Evolutionary conservation across 148 eudicot genomes (phyloP), one percentile per base, ranked within the genome.

Genomic region (Silene uniflora): DNA sequence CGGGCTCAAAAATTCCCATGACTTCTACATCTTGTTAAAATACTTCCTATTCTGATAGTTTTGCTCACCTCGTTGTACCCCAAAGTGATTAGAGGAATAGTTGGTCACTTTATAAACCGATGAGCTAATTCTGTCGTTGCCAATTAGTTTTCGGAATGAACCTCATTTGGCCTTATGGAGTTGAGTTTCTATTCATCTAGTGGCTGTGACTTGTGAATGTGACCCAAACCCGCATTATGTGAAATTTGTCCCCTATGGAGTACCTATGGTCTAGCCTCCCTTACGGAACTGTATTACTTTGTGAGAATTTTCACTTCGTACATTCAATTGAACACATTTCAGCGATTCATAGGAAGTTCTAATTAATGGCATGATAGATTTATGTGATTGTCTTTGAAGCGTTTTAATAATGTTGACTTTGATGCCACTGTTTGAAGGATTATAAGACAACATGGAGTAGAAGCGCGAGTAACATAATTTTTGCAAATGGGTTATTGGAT

Each of bases 391-490:
- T 63, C 11, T 32, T 12, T 10, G 35, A 42, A 2, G 3, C 63
- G 68, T 18, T 19, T 76, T 55, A n/a, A 1, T 59, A 55, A 6
- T 71, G 17, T 47, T 67, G 62, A 65, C 60, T 21, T 68, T 74
- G 74, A 81, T 72, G 52, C 67, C 61, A 42, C 65, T 76, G 52
- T 73, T 63, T 89, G 89, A 76, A 93, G 98, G 88, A 86, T 79
- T 86, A 85, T 44, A 84, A 89, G 78, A 81, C 82, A 60, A 77
- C 83, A 46, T 74, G 90, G 79, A 84, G 83, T 76, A 75, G 6
- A 13, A 87, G 86, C 73, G 98, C 91, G 75, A 93, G 98, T 79
- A 93, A 93, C 84, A 88, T 93, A 73, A 87, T 90, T 54, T 93
- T 93, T 77, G 74, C 98, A 67, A 91, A 91, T 78, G 98, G 98